Evolutionary conservation across 2,329 filamentous ascomycete species (phyloP), one percentile per base, ranked within the genome.

Genomic region (Zelopaecilomyces penicillatus): DNA sequence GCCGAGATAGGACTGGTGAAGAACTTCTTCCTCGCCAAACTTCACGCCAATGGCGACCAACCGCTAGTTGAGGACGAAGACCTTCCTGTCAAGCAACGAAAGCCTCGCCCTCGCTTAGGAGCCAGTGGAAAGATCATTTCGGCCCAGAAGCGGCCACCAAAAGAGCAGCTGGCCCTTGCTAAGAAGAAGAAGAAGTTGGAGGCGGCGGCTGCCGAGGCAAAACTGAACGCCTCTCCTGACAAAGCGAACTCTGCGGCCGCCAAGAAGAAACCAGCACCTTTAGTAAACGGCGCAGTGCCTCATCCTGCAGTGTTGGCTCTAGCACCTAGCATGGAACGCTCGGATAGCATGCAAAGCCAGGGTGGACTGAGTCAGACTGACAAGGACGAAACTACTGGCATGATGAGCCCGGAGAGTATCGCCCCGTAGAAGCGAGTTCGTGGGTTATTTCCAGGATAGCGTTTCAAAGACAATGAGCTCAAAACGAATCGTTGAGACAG

Each of bases 51-150:
- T 62, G 78, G 79, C 61, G 65, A 91, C 57, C 79, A 89, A 61
- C 82, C 88, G 37, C 75, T 98, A 52, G 72, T 95, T 42, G 93
- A 98, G 69, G 93, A 98, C 66, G 87, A 97, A 59, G 91, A 98
- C 54, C 71, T 98, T 27, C 93, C 94, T 11, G 79, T 83, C 44
- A 98, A 98, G 67, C 93, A 98, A 67, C 77, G 88, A 70, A 84
- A 69, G 67, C 87, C 69, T 27, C 73, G 77, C n/a, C 77, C 80
- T n/a, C 71, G 77, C 30, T 73, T 80, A 27, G 76, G 76, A 31
- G 77, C 80, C 19, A 90, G 83, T 19, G 87, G 87, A 58, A 95
- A 94, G 72, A 95, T 95, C 53, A 84, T 85, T 8, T 85, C 82
- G 42, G 87, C 87, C 30, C 81, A 89, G 55, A 95, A 94, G 68